Conservation (phyloP, 495 filamentous ascomycete genomes). For the Aspergillus nanangensis region DNA sequence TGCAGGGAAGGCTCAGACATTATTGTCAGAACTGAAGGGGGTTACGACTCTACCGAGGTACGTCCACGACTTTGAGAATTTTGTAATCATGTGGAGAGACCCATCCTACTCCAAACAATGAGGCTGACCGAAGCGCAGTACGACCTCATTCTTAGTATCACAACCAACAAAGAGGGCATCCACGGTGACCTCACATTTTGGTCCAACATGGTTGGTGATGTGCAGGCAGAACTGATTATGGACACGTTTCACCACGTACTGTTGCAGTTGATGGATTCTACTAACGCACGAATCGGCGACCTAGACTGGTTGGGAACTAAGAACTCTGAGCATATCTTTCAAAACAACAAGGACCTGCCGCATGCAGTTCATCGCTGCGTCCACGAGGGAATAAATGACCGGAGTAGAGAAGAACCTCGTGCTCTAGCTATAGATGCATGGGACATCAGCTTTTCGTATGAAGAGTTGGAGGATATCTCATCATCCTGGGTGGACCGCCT, state of each 20-base stretch:
- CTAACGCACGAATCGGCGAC: neutral
- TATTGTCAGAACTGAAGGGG: neutral
- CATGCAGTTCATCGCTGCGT: too few species aligned
- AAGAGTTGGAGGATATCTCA: neutral
- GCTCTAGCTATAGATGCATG: neutral
- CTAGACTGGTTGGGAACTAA: neutral
- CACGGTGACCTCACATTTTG: neutral
- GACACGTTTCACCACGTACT: neutral
- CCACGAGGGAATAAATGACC: neutral
- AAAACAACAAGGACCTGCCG: too few species aligned
- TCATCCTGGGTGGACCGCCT: too few species aligned
- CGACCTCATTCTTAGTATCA: neutral
- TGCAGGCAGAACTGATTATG: neutral
- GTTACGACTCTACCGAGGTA: slow-evolving; percentile 9
- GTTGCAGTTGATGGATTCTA: neutral
- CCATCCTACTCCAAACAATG: too few species aligned
- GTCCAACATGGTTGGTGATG: neutral
- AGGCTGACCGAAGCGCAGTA: neutral
- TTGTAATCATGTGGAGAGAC: too few species aligned
- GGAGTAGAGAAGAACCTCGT: neutral
- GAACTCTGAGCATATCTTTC: neutral
- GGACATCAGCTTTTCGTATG: neutral
- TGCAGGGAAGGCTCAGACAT: neutral
- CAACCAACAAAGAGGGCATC: neutral
- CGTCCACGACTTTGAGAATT: neutral